Base-by-base conservation (phyloP, 164 flowering plant species). In the Annona cherimola region DNA sequence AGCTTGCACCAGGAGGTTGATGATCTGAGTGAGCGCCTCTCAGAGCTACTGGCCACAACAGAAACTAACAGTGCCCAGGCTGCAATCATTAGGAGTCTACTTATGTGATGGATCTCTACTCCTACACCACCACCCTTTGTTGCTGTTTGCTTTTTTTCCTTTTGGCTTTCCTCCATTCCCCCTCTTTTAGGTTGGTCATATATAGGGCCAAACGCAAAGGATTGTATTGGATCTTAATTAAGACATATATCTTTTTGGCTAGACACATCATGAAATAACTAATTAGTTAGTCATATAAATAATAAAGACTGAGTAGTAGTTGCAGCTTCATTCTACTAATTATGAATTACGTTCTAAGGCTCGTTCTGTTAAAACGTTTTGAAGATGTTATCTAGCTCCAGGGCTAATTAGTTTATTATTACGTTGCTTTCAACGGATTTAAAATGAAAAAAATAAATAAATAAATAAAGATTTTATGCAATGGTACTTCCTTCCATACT, bases 11-110 rank as follows among this genome's bases (percentile, higher is more conserved):
- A 78, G 66, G 92, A 91, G 68, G 90, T 88, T 26, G 89, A 89
- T 63, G 94, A 85, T 69, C 67, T 89, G 39, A 88, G 94, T 43
- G 86, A 87, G 66, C 76, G 94, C 40, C 75, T 91, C 71, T 87
- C 92, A 0, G 85, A 84, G 78, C 81, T 89, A 1, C 69, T 89
- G 74, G 83, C 82, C 3, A 83, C 92, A 0, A 82, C 86, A 16
- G 93, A 89, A 74, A 77, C 80, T 40, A 87, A 77, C 65, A 87
- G 90, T 71, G 77, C 87, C 1, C 87, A 91, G 75, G 97, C 97
- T 2, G 80, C 86, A 0, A 84, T 90, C 5, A 86, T 90, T 77
- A 84, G 93, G 82, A 86, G 87, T 63, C 79, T 90, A 74, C 81
- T 90, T 72, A 78, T 73, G 82, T 81, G 75, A 75, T 77, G 63